Evolutionary conservation across 331 rosid species (phyloP), one percentile per base, ranked within the genome.

Genomic region (Saraca asoca): DNA sequence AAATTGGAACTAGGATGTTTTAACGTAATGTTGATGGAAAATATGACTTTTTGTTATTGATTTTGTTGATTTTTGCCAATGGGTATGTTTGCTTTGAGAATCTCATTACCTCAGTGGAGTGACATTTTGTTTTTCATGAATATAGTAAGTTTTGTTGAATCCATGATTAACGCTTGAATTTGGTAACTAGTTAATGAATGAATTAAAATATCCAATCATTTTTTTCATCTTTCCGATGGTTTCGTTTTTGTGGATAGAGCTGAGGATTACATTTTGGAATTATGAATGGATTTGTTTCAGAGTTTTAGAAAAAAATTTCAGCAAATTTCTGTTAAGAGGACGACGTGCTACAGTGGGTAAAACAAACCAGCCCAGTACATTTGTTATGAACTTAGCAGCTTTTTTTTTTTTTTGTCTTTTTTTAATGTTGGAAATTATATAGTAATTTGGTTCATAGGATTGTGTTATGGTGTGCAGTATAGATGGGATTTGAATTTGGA

Each of bases 1-100:
- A 74, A 62, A 66, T 74, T 63, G 87, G 90, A 76, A 77, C 51
- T 20, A 57, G 3, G 29, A 55, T 58, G 64, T 73, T 10, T 5
- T 13, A 39, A 10, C 46, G 15, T 13, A 9, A n/a, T 45, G 5
- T 62, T 0, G 20, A 37, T 20, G 15, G 71, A 58, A 60, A 53
- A 46, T 62, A 63, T 64, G 62, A 39, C 10, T 15, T 45, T 7
- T 41, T 24, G 20, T 45, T 8, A 15, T 17, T 7, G 38, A 7
- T 33, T 18, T 19, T 18, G 69, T 59, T 46, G 31, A 24, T 16
- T 56, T 57, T 7, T 13, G 20, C 12, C 46, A 64, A 7, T 13
- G 52, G 48, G 39, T 10, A 51, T 29, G 51, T 44, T 38, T 45
- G 16, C 61, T 69, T 55, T 62, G 70, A 14, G 41, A 62, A 15